A percentile compares a stretch with the other conserved stretches of the same genome.
These are phyloP conservation scores for Ehretia macrophylla DNA, from an alignment of 257 asterid genomes.

Conservation along the genomic window DNA sequence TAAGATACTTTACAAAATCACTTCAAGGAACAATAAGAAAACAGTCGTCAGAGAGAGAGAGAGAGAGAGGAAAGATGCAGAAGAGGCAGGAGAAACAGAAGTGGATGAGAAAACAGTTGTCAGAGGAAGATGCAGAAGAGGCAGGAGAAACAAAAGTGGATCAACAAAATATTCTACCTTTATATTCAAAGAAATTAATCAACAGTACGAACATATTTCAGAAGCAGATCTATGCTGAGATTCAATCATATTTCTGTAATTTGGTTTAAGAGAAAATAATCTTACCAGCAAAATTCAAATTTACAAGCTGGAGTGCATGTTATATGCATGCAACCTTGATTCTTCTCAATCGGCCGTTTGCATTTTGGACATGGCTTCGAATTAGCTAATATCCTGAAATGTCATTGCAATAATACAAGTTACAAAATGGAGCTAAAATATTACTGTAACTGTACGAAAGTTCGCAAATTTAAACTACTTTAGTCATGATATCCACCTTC, in stretches of 20 bases:
- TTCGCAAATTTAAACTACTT: slow-evolving; percentile 1
- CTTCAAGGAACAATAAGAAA: neutral
- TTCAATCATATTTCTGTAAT: neutral
- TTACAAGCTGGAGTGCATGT: slow-evolving; percentile 98
- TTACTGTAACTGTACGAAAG: neutral
- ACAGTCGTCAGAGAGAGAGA: neutral
- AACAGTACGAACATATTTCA: neutral
- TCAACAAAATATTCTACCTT: too few species aligned
- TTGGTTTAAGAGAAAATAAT: slow-evolving; percentile 6
- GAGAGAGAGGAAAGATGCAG: neutral
- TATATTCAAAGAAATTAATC: neutral
- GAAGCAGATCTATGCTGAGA: too few species aligned
- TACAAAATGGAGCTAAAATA: neutral
- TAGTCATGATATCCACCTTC: too few species aligned
- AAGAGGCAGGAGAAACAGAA: neutral
- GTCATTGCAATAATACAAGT: slow-evolving; percentile 8
- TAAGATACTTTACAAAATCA: neutral
- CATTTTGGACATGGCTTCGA: slow-evolving; percentile 99
- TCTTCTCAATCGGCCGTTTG: slow-evolving; percentile 99
- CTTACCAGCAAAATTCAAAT: slow-evolving; percentile 98
- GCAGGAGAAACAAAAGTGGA: neutral
- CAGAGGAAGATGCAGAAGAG: too few species aligned
- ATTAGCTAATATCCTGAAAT: slow-evolving; percentile 90
- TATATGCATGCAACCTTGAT: slow-evolving; percentile 98
- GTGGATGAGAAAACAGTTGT: too few species aligned